These are phyloP conservation scores for Persicaria tinctoria DNA, from an alignment of 148 eudicot species.

Conservation along the genomic window DNA sequence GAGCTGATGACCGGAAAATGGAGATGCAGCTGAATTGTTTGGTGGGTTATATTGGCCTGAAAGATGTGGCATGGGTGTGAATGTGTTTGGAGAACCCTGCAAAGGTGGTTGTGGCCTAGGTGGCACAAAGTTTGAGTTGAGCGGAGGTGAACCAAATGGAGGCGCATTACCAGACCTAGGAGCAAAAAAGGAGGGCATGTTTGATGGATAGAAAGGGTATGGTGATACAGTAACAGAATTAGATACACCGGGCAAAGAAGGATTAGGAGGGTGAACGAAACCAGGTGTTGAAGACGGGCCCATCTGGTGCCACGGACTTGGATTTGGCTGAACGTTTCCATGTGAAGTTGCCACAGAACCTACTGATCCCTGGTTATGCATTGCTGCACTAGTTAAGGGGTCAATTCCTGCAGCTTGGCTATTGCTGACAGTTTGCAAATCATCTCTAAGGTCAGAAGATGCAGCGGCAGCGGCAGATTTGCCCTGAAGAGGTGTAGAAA, in stretches of 20 bases:
- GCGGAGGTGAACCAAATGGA: slow-evolving; percentile 38
- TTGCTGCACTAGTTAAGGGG: slow-evolving; percentile 18
- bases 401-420: slow-evolving; percentile 28
- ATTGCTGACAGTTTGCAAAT: slow-evolving; percentile 16
- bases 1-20: slow-evolving; percentile 24
- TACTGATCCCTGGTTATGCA: slow-evolving; percentile 31
- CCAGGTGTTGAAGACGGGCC: slow-evolving; percentile 32
- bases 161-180: slow-evolving; percentile 30
- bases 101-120: slow-evolving; percentile 40
- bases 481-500: slow-evolving; percentile 21
- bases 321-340: slow-evolving; percentile 42
- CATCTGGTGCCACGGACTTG: slow-evolving; percentile 48
- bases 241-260: slow-evolving; percentile 14
- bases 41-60: slow-evolving; percentile 37
- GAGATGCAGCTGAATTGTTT: slow-evolving; percentile 24
- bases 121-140: slow-evolving; percentile 19
- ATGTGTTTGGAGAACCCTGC: slow-evolving; percentile 31
- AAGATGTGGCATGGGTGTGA: slow-evolving; percentile 25
- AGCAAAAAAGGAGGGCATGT: slow-evolving; percentile 32
- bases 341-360: slow-evolving; percentile 35
- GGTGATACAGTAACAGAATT: slow-evolving; percentile 25
- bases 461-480: slow-evolving; percentile 35
- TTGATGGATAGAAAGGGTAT: slow-evolving; percentile 32
- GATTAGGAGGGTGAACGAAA: slow-evolving; percentile 20
- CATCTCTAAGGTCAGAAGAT: slow-evolving; percentile 35